These are phyloP conservation scores for Quambalaria eucalypti DNA, from an alignment of 1,284 basidiomycete genomes.

Conservation along the genomic window DNA sequence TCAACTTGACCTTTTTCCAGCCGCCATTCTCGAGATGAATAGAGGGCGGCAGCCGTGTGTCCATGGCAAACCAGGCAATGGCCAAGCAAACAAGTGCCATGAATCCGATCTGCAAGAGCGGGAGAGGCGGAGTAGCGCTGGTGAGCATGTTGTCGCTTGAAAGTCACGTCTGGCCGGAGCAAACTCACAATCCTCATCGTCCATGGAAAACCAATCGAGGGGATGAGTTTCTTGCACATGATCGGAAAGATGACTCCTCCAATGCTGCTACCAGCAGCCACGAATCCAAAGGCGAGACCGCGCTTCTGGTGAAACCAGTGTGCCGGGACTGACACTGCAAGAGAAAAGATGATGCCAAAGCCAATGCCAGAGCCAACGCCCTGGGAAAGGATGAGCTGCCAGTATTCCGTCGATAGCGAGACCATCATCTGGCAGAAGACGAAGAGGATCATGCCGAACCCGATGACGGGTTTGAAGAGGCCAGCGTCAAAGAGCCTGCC, in stretches of 20 bases:
- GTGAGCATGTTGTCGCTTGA: background rate
- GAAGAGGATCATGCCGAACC: background rate
- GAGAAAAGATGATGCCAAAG: slow-evolving; percentile 14
- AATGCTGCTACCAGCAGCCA: slow-evolving; percentile 23
- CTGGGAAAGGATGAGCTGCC: slow-evolving; percentile 32
- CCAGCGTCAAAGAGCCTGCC: background rate
- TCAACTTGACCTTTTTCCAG: slow-evolving; percentile 7
- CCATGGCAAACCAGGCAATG: slow-evolving; percentile 7
- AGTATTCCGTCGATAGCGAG: slow-evolving; percentile 28
- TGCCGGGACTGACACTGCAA: background rate
- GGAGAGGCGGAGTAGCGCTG: background rate
- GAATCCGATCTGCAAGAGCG: slow-evolving; percentile 13
- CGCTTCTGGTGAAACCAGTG: background rate
- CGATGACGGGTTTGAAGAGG: background rate
- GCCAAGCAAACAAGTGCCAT: slow-evolving; percentile 16
- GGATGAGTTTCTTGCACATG: slow-evolving; percentile 16
- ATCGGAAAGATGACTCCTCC: slow-evolving; percentile 38
- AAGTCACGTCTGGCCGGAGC: background rate
- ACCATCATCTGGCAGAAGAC: slow-evolving; percentile 21
- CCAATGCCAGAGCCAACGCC: slow-evolving; percentile 27
- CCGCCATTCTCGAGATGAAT: background rate
- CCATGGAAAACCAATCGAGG: slow-evolving; percentile 23
- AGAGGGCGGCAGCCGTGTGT: slow-evolving; percentile 4
- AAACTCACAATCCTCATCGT: slow-evolving; percentile 19
- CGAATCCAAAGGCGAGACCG: slow-evolving; percentile 12